These are phyloP conservation scores for Lentinula novae-zelandiae DNA, from an alignment of 1,284 basidiomycete genomes.

Conservation along the genomic window DNA sequence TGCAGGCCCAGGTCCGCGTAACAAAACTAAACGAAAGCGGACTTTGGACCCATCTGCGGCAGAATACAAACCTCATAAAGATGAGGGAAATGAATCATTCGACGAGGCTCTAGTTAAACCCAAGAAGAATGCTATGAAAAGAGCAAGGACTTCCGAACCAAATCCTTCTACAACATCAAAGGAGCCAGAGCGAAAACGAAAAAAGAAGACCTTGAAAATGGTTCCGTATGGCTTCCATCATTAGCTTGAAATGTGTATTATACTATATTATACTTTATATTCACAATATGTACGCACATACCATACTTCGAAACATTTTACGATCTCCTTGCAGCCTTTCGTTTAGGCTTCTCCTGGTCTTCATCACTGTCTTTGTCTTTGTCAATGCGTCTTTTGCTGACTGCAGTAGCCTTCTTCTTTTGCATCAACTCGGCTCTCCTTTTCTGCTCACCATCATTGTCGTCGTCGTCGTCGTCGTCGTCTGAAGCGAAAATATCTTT, in stretches of 20 bases:
- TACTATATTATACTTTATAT: not conserved
- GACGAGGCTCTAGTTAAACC: conserved; percentile 23
- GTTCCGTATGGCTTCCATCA: not conserved
- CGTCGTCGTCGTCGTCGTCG: conserved; percentile 19
- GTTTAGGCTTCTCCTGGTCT: conserved; percentile 24
- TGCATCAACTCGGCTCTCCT: conserved; percentile 20
- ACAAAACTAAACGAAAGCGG: conserved; percentile 13
- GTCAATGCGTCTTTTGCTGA: conserved; percentile 15
- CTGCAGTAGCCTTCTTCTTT: conserved; percentile 13
- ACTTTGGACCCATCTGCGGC: conserved; percentile 33
- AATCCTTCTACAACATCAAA: not conserved
- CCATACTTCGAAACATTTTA: not conserved
- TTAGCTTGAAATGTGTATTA: not conserved
- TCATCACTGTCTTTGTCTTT: conserved; percentile 22
- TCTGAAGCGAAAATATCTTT: conserved; percentile 30
- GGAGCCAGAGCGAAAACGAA: conserved; percentile 9
- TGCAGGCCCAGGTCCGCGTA: conserved; percentile 4
- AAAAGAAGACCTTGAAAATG: conserved; percentile 14
- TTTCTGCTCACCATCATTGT: conserved; percentile 18
- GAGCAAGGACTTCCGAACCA: conserved; percentile 22
- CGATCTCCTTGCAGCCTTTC: not conserved
- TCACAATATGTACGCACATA: not conserved
- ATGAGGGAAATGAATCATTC: conserved; percentile 22
- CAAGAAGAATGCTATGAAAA: conserved; percentile 28
- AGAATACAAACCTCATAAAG: conserved; percentile 38